phyloP scores from a whole-genome alignment of 805 yeast species.

The Candida silvicultrix region DNA sequence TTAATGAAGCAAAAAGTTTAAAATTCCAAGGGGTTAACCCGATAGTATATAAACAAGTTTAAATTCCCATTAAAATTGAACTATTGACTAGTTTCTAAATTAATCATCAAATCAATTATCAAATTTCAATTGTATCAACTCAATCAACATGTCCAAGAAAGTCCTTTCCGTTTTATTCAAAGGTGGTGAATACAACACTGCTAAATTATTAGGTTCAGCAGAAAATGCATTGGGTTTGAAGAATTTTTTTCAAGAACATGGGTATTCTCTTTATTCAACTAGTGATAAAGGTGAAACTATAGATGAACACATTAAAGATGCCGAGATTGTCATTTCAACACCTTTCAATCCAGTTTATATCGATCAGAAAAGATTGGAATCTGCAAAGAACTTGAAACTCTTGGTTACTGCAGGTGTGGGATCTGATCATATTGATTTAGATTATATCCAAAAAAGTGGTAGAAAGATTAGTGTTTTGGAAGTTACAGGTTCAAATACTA shows the following conservation, averaged over 20 bases:
- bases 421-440: slow-evolving; percentile 72
- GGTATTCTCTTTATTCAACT: slow-evolving; percentile 63
- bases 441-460: slow-evolving; percentile 53
- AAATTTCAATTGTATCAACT: no score
- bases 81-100: no score
- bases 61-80: no score
- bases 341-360: slow-evolving; percentile 82
- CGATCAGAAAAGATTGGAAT: slow-evolving; percentile 55
- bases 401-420: slow-evolving; percentile 83
- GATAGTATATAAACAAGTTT: no score
- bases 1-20: not conserved
- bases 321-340: slow-evolving; percentile 73
- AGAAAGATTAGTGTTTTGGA: slow-evolving; percentile 63
- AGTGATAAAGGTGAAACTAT: slow-evolving; percentile 61
- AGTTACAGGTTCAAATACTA: slow-evolving; percentile 79
- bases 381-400: slow-evolving; percentile 66
- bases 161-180: slow-evolving; percentile 24
- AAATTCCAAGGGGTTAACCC: no score
- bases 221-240: slow-evolving; percentile 74
- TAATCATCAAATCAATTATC: no score
- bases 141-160: slow-evolving; percentile 4
- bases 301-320: slow-evolving; percentile 61
- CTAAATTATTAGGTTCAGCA: slow-evolving; percentile 58
- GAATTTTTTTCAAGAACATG: slow-evolving; percentile 55
- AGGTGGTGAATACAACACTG: slow-evolving; percentile 24